Evolutionary conservation across 208 protist genomes (phyloP), one percentile per base, ranked within the genome.

Genomic region (Leishmania turanica): DNA sequence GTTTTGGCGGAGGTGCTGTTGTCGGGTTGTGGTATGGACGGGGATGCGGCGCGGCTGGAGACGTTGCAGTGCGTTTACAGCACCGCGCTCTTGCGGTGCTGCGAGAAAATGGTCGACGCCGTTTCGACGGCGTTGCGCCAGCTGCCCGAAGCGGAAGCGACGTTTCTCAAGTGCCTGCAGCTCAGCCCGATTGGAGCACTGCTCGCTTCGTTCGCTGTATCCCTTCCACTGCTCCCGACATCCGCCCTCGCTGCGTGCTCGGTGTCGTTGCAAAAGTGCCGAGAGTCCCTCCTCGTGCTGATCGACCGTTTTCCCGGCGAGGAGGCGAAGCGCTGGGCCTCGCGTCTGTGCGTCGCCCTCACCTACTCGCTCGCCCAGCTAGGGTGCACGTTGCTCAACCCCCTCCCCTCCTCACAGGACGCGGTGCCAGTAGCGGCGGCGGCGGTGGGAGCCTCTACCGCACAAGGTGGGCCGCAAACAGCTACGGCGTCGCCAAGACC

Each of bases 1-100:
- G 90, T 97, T 58, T 88, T 98, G 77, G 91, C 96, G 78, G 93
- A 98, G 82, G 89, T 95, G 77, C 87, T 98, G 0, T 79, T 88
- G 21, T 75, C 78, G 42, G 75, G 65, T 1, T 78, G 77, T 34
- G 72, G 77, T 49, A 62, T 65, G 51, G 66, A 79, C 7, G 58
- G 72, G 49, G 77, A 78, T 58, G 64, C 65, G 40, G 64, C 51
- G 42, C 78, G 78, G 0, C 74, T 87, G 3, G 80, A 86, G 60
- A 78, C 47, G 2, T 82, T 94, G 56, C 77, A 84, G 58, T 78
- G 88, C 27, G 84, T 81, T 51, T 96, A 95, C 84, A 87, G 84
- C 78, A 96, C 92, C 65, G 87, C 92, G 8, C 87, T 98, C 71
- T 83, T 98, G 27, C 75, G 78, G 47, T 93, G 87, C 80, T 92